These are phyloP conservation scores for Penicillium odoratum DNA, from an alignment of 495 filamentous ascomycete species.

Conservation along the genomic window DNA sequence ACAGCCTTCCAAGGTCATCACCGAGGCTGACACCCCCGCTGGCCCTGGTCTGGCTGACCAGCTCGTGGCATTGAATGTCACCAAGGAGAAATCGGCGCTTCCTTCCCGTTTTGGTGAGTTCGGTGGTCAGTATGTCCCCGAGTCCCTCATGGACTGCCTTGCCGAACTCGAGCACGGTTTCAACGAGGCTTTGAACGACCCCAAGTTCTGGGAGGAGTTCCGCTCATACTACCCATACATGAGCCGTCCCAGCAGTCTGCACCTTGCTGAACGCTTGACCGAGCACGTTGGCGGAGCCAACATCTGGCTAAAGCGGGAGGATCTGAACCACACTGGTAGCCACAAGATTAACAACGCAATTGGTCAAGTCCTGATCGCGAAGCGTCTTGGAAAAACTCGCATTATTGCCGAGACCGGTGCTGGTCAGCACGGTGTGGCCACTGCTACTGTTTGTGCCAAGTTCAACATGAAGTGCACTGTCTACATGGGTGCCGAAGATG, in stretches of 20 bases:
- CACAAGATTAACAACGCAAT: constrained; percentile 98
- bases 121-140: constrained; percentile 97
- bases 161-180: constrained; percentile 91
- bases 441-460: constrained; percentile 89
- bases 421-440: constrained; percentile 92
- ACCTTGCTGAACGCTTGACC: constrained; percentile 70
- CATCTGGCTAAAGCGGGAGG: constrained; percentile 94
- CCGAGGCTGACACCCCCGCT: constrained; percentile 54
- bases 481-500: constrained; percentile 94
- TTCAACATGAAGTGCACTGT: constrained; percentile 94
- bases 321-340: constrained; percentile 78
- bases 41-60: constrained; percentile 69
- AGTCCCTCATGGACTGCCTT: constrained; percentile 96
- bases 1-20: constrained; percentile 57
- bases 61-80: constrained; percentile 67
- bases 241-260: constrained; percentile 88
- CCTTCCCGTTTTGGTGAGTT: constrained; percentile 94
- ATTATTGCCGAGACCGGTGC: constrained; percentile 96
- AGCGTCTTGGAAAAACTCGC: constrained; percentile 80
- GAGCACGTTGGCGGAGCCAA: constrained; percentile 83
- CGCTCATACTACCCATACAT: constrained; percentile 97
- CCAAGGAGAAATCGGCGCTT: constrained; percentile 52
- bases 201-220: constrained; percentile 96
- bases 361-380: constrained; percentile 82
- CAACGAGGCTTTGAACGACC: constrained; percentile 77